Base-by-base conservation (phyloP, 2,329 filamentous ascomycete species). In the Xylariales sp. region DNA sequence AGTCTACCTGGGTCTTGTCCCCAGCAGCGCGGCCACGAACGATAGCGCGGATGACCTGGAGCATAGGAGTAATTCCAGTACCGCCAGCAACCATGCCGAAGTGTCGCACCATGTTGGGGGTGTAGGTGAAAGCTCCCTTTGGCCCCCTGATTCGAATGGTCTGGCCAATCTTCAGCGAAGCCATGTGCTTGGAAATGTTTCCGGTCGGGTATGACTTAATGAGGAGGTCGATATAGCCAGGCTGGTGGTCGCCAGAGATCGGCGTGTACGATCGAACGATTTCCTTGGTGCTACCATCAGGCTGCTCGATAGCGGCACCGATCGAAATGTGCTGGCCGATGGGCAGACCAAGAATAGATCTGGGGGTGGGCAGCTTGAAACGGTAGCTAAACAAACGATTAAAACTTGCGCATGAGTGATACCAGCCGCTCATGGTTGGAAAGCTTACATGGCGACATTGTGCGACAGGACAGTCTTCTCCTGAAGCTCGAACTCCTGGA, bases 251-350 rank as follows among this genome's bases (percentile, higher is more conserved):
- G 51, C 86, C 88, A 30, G 86, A 90, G 62, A 95, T 88, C 42
- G 89, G 89, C 10, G 89, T 95, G 72, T 95, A 95, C 16, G 88
- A 94, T 56, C 89, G 86, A 38, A 94, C 82, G 48, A 95, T 83
- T 59, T 94, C 86, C 69, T 93, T 91, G 50, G 72, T 72, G 53
- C 76, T 74, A 59, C 88, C 88, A 54, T 87, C 81, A 40, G 70
- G 65, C 55, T 83, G 78, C 29, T 65, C 54, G 44, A 89, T 78
- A 40, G 76, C 79, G 40, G 89, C 91, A 51, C 85, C 88, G 59
- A 98, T 88, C 46, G 91, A 96, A 67, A 98, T 96, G 74, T 98
- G 93, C 72, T 98, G 93, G 59, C 93, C 93, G 70, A 97, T 97
- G 50, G 93, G 91, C 29, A 97, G 85, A 57, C 93, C 93, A 56